Evolutionary conservation across 73 alveolate species (phyloP), one percentile per base, ranked within the genome.

Genomic region (Effrenium voratum): DNA sequence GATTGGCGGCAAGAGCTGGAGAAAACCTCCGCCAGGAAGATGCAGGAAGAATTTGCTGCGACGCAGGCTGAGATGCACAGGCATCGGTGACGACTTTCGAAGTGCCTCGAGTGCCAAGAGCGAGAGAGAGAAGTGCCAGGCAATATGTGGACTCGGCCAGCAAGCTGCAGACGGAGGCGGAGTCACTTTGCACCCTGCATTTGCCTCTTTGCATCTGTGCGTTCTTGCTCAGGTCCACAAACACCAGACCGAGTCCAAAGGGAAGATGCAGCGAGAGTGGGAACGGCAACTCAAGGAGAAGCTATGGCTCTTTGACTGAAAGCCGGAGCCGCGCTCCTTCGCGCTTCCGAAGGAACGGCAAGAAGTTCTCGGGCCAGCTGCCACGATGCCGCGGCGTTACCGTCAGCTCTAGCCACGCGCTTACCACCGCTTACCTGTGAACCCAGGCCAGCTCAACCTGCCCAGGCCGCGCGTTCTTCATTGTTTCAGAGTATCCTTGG

Each of bases 51-150:
- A 38, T 86, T 86, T 70, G 95, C 95, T 32, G 95, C 95, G 1
- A 86, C 95, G 30, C 95, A 86, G 57, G 95, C 95, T 2, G 95
- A 86, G 49, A 86, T 86, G 95, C 95, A 86, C n/a, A 59, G 95
- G 95, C 84, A 57, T 15, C 43, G 66, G n/a, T n/a, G n/a, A n/a
- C n/a, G n/a, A n/a, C n/a, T n/a, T n/a, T 57, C 72, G n/a, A 57
- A 30, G 28, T 57, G 72, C 28, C 72, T 57, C 72, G 28, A 22
- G 28, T 12, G 22, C 68, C 22, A 55, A 22, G 30, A 12, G 49
- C 22, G 32, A 6, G 19, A 28, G 5, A 12, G 90, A 55, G 13
- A 10, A 24, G 15, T 30, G 32, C 49, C 47, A 86, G 95, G 95
- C 95, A 86, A 47, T 86, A 86, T 26, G 36, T 86, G 43, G 95